Evolutionary conservation across 2,329 filamentous ascomycete species (phyloP).

Genomic region (Epicoccum nigrum): DNA sequence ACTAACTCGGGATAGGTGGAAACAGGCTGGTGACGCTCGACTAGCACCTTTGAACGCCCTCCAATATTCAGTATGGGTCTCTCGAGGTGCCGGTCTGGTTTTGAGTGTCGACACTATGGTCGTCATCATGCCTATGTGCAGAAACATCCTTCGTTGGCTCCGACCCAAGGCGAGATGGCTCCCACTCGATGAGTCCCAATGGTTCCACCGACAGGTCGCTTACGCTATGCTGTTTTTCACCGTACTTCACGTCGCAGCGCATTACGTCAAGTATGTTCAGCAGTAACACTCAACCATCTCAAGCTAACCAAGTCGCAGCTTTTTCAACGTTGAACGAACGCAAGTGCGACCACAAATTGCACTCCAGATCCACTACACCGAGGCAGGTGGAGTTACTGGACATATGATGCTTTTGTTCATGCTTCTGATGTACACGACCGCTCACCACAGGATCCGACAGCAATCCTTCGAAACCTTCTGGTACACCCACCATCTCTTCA

Average conservation of each 20-base stretch:
- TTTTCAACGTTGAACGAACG: constrained; percentile 89
- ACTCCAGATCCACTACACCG: constrained; percentile 87
- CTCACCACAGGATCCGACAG: constrained; percentile 90
- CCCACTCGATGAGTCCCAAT: constrained; percentile 94
- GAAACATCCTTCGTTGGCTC: constrained; percentile 82
- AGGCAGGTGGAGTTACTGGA: constrained; percentile 90
- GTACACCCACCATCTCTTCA: constrained; percentile 99
- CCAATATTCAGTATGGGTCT: constrained; percentile 91
- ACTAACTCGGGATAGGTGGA: constrained; percentile 65
- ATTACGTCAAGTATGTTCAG: constrained; percentile 85
- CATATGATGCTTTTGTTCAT: constrained; percentile 99
- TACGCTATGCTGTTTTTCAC: constrained; percentile 88
- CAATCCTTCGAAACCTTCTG: constrained; percentile 98
- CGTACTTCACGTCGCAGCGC: constrained; percentile 74
- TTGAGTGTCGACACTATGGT: constrained; percentile 83
- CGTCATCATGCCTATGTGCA: constrained; percentile 92
- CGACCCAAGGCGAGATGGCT: constrained; percentile 87
- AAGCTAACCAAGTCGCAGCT: constrained; percentile 58
- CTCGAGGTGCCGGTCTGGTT: constrained; percentile 87
- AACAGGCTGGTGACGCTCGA: constrained; percentile 71
- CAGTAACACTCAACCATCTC: background rate
- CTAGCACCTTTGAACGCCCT: constrained; percentile 81
- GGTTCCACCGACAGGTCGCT: constrained; percentile 95
- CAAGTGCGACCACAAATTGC: constrained; percentile 83
- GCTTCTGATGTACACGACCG: constrained; percentile 96